Evolutionary conservation across 2,329 filamentous ascomycete genomes (phyloP).

Genomic region (Fusarium sp.): DNA sequence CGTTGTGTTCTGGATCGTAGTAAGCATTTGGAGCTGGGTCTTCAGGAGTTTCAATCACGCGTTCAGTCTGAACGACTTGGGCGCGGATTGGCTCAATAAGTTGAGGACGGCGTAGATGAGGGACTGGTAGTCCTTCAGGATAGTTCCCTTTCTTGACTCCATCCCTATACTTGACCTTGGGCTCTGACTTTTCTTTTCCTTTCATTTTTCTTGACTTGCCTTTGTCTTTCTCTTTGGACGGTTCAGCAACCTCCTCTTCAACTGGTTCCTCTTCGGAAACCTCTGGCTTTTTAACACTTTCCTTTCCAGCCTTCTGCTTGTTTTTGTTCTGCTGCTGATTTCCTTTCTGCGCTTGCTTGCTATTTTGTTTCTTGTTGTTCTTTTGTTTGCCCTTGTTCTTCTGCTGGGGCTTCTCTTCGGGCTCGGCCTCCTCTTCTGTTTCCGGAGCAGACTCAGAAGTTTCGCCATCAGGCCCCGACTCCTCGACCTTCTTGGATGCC

Average conservation of each 20-base stretch:
- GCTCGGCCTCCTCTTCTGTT: conserved; percentile 31
- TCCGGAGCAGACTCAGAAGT: conserved; percentile 32
- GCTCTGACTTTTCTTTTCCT: conserved; percentile 29
- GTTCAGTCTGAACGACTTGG: conserved; percentile 69
- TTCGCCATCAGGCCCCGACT: conserved; percentile 34
- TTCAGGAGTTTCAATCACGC: conserved; percentile 65
- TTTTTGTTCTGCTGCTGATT: conserved; percentile 21
- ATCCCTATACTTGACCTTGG: conserved; percentile 29
- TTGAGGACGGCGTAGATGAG: conserved; percentile 58
- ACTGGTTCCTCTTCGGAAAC: conserved; percentile 20
- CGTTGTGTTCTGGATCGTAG: conserved; percentile 66
- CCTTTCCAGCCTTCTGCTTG: conserved; percentile 36
- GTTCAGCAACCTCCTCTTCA: conserved; percentile 18
- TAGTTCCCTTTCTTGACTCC: conserved; percentile 47
- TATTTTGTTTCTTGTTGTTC: conserved; percentile 28
- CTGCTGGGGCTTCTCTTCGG: conserved; percentile 21
- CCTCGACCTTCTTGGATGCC: conserved; percentile 22
- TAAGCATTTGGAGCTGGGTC: conserved; percentile 74
- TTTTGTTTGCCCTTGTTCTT: conserved; percentile 32
- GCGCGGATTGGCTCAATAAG: conserved; percentile 65
- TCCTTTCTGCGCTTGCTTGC: conserved; percentile 24
- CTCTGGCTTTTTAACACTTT: conserved; percentile 23
- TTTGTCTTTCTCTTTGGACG: conserved; percentile 37
- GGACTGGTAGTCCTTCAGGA: conserved; percentile 50
- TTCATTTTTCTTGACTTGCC: conserved; percentile 34